Evolutionary conservation across 75 land plant species (phyloP), one percentile per base, ranked within the genome.

Genomic region (Pinus albicaulis): DNA sequence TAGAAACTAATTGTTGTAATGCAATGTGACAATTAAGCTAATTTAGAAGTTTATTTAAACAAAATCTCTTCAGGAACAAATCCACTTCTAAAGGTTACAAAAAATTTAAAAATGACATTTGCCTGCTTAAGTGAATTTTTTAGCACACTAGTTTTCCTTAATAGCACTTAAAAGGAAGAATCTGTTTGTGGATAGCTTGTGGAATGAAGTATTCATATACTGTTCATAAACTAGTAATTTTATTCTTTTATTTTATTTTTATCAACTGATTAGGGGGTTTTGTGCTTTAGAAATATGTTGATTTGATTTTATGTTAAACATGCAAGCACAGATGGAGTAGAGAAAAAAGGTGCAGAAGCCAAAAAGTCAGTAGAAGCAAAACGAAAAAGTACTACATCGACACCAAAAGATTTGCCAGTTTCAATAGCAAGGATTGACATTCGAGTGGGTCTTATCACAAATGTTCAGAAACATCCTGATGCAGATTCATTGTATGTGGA

Each of bases 401-500:
- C 31, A 36, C 73, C 5, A 6, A 85, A 82, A 71, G 85, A 82
- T 77, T 60, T 75, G 28, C 88, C 90, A 57, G 86, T 89, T 77
- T 81, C 88, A 11, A 81, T 93, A 70, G 61, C 91, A 20, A 91
- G 91, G 76, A 85, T 96, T 36, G 99, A 97, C 71, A 95, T 97
- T 16, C 86, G 98, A 74, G 99, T 97, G 53, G 99, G 99, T 22
- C 81, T 85, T 17, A 97, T 97, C 60, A 86, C 79, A 5, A 89
- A 91, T 56, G 95, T 80, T 56, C 82, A 91, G 61, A 95, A 87
- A 77, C 99, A 97, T 83, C 98, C 99, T 38, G 93, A 92, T 88
- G 99, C 99, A 56, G 98, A 98, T 77, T 88, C 99, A 0, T 76
- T 98, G 61, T 98, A 98, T 86, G 94, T 95, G 3, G 99, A 98